These are phyloP conservation scores for Elsinoe perseae DNA, from an alignment of 2,329 filamentous ascomycete species.

Conservation along the genomic window DNA sequence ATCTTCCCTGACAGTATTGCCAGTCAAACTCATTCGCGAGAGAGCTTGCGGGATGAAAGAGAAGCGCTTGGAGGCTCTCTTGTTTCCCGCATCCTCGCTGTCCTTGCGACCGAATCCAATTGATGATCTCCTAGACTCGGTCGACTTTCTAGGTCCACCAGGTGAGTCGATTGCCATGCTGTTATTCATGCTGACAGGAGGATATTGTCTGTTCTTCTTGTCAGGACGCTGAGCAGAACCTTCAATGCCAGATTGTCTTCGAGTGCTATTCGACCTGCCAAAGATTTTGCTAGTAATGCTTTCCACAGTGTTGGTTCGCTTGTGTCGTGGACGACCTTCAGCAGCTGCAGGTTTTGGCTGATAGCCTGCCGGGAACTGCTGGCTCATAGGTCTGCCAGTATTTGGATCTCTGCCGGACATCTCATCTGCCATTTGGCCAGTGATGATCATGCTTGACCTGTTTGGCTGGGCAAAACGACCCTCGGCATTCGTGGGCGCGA, in stretches of 20 bases:
- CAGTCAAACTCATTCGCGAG: slow-evolving; percentile 37
- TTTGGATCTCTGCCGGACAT: slow-evolving; percentile 42
- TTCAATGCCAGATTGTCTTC: slow-evolving; percentile 24
- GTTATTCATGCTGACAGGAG: slow-evolving; percentile 84
- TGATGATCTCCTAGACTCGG: slow-evolving; percentile 42
- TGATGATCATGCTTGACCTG: slow-evolving; percentile 61
- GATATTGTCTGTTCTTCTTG: slow-evolving; percentile 66
- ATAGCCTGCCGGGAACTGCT: slow-evolving; percentile 44
- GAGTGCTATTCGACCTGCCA: slow-evolving; percentile 51
- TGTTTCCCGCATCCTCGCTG: slow-evolving; percentile 29
- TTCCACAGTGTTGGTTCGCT: slow-evolving; percentile 53
- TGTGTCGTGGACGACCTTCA: slow-evolving; percentile 36
- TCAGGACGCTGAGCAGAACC: slow-evolving; percentile 30
- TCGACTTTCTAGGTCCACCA: slow-evolving; percentile 45
- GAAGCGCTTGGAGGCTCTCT: slow-evolving; percentile 41
- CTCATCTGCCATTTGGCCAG: slow-evolving; percentile 54
- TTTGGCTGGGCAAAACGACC: slow-evolving; percentile 76
- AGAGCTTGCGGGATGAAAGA: slow-evolving; percentile 45
- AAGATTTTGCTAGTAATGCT: slow-evolving; percentile 73
- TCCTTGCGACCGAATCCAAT: slow-evolving; percentile 45
- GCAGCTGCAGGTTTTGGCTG: slow-evolving; percentile 45
- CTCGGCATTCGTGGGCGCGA: slow-evolving; percentile 81
- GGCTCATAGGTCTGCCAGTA: slow-evolving; percentile 54
- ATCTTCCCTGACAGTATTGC: slow-evolving; percentile 28
- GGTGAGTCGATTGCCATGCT: slow-evolving; percentile 50